Percentiles rank a stretch among this genome's conserved stretches.
These are phyloP conservation scores for Jacaranda copaia DNA, from an alignment of 257 asterid species.

Conservation along the genomic window DNA sequence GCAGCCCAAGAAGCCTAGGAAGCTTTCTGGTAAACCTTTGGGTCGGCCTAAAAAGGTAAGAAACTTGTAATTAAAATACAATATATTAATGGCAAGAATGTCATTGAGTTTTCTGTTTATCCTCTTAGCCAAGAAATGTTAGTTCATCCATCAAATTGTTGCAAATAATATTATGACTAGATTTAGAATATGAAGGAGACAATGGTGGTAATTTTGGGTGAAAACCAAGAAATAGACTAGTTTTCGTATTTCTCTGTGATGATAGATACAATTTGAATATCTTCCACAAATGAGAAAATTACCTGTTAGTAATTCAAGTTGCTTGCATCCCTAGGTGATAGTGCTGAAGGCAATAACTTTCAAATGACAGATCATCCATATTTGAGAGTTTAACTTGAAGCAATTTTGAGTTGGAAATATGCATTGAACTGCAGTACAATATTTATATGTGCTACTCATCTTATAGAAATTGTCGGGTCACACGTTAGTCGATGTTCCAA, in stretches of 20 bases:
- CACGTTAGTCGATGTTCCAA: too few species aligned
- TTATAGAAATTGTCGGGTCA: too few species aligned
- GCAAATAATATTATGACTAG: not conserved
- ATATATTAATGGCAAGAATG: not conserved
- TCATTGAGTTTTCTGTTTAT: not conserved
- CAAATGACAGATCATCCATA: too few species aligned
- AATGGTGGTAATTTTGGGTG: not conserved
- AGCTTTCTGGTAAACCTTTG: constrained; percentile 67
- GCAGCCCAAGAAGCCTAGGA: constrained; percentile 48
- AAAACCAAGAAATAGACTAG: not conserved
- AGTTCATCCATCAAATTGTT: not conserved
- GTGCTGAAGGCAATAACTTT: too few species aligned
- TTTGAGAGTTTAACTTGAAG: too few species aligned
- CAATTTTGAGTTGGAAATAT: too few species aligned
- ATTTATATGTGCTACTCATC: too few species aligned
- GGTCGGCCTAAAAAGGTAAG: constrained; percentile 91
- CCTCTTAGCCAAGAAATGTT: not conserved
- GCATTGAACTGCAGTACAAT: too few species aligned
- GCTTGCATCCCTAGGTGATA: too few species aligned
- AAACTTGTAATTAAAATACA: not conserved
- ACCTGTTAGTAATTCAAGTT: not conserved
- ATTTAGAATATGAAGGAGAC: not conserved
- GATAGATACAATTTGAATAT: not conserved
- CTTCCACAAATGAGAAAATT: not conserved
- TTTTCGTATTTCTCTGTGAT: not conserved